These are phyloP conservation scores for Hortaea werneckii DNA, from an alignment of 2,329 filamentous ascomycete genomes.

Conservation along the genomic window DNA sequence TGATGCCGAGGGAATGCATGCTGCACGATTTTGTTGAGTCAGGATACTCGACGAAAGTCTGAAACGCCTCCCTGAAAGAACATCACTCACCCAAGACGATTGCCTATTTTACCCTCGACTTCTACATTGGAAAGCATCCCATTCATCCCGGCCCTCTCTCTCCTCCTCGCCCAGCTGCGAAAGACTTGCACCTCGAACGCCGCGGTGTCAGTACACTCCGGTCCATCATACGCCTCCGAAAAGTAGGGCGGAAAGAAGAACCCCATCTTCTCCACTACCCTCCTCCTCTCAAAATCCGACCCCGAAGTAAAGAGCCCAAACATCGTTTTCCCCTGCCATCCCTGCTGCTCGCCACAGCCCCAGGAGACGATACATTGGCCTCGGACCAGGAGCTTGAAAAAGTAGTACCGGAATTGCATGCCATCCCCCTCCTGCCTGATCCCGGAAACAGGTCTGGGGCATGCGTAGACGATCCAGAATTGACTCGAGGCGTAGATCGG, in stretches of 20 bases:
- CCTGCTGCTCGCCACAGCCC: constrained; percentile 33
- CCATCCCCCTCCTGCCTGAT: background rate
- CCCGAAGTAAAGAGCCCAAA: constrained; percentile 33
- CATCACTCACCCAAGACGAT: no score
- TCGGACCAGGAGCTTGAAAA: constrained; percentile 39
- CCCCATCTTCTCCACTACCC: constrained; percentile 30
- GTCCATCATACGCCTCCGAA: constrained; percentile 5
- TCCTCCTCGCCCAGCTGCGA: constrained; percentile 31
- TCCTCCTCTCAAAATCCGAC: constrained; percentile 20
- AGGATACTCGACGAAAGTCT: background rate
- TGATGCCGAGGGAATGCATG: constrained; percentile 4
- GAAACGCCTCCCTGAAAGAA: no score
- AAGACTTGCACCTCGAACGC: constrained; percentile 33
- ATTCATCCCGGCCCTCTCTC: constrained; percentile 22
- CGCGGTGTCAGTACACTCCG: constrained; percentile 10
- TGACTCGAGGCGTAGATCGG: constrained; percentile 27
- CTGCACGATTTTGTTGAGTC: background rate
- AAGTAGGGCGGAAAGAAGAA: constrained; percentile 35
- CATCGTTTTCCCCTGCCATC: constrained; percentile 35
- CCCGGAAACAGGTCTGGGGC: constrained; percentile 15
- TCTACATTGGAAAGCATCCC: background rate
- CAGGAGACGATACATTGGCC: constrained; percentile 32
- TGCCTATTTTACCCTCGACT: background rate
- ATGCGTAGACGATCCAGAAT: constrained; percentile 36
- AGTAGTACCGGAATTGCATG: constrained; percentile 20